phyloP scores from a whole-genome alignment of 2,329 filamentous ascomycete species.

The Colletotrichum sp. region DNA sequence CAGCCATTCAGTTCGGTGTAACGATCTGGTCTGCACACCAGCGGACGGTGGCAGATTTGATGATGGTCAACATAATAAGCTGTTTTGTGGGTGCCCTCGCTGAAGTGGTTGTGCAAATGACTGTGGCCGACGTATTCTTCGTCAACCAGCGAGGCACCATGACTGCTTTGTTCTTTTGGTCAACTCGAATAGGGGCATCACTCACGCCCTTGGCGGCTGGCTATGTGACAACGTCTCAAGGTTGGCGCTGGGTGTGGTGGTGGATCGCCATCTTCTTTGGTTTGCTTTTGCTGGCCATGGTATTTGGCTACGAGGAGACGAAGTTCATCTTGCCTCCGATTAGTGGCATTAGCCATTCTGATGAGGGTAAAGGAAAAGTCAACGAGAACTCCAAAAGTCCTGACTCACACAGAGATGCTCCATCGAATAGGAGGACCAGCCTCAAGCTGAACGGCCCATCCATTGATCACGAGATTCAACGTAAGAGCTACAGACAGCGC shows the following conservation, averaged over 20 bases:
- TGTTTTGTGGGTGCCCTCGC: conserved; percentile 47
- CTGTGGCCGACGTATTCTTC: conserved; percentile 52
- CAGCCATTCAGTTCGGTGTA: conserved; percentile 38
- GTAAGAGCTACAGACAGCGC: background rate
- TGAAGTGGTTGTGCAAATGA: conserved; percentile 51
- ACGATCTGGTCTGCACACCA: conserved; percentile 46
- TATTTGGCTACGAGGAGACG: conserved; percentile 39
- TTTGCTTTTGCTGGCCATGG: conserved; percentile 38
- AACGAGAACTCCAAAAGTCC: background rate
- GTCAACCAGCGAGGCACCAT: conserved; percentile 50
- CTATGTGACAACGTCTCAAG: conserved; percentile 34
- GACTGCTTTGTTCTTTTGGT: conserved; percentile 51
- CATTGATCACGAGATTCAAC: background rate
- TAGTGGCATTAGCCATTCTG: background rate
- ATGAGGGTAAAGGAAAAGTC: background rate
- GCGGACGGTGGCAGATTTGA: conserved; percentile 44
- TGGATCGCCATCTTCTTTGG: conserved; percentile 46
- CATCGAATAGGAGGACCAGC: background rate
- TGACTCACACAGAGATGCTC: background rate
- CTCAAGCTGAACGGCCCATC: background rate
- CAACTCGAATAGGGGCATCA: conserved; percentile 23
- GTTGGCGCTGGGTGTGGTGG: conserved; percentile 58
- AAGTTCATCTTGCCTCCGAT: background rate
- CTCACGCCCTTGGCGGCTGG: conserved; percentile 44
- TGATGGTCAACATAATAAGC: conserved; percentile 45